Evolutionary conservation across 2,329 filamentous ascomycete genomes (phyloP), one percentile per base, ranked within the genome.

Genomic region (Dothiorella sarmentorum): DNA sequence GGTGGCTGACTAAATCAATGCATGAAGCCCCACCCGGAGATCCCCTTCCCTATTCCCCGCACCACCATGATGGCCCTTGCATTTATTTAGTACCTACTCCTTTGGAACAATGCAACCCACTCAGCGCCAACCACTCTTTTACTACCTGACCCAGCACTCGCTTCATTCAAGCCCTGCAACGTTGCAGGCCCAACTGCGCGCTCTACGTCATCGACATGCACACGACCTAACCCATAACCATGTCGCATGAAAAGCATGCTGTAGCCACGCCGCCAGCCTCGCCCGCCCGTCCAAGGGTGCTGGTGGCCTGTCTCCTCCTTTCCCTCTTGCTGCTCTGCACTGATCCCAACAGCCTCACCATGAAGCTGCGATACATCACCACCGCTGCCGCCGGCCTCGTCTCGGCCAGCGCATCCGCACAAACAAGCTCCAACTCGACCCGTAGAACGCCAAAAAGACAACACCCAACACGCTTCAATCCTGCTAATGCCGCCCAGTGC

Each of bases 401-500:
- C 29, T 45, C 22, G 4, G 3, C 29, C n/a, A 9, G 18, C 18
- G 17, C n/a, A 9, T 37, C 31, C 31, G 24, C 55, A 17, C 31
- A 38, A 3, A 15, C 11, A 6, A 29, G 24, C 24, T 7, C 33
- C 22, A 57, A 47, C 26, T 2, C 24, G 10, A 40, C 43, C 26
- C 43, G 38, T 37, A 37, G 22, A 27, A 7, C 51, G 15, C 38
- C 42, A 17, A 18, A 18, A 24, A 11, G 37, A 20, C 24, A 18
- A 13, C 17, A 7, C 17, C 5, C 2, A 37, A 33, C n/a, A 20
- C 17, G 3, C 26, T 15, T 13, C 40, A 3, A 5, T 15, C 4
- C 27, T 4, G 10, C 38, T 45, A 17, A 45, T 40, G 18, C 56
- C 17, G 10, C 9, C 10, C 26, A 40, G 62, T 76, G 13, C 62